These are phyloP conservation scores for Rhipidocladum racemiflorum DNA, from an alignment of 176 grass and related monocot species.

Conservation along the genomic window DNA sequence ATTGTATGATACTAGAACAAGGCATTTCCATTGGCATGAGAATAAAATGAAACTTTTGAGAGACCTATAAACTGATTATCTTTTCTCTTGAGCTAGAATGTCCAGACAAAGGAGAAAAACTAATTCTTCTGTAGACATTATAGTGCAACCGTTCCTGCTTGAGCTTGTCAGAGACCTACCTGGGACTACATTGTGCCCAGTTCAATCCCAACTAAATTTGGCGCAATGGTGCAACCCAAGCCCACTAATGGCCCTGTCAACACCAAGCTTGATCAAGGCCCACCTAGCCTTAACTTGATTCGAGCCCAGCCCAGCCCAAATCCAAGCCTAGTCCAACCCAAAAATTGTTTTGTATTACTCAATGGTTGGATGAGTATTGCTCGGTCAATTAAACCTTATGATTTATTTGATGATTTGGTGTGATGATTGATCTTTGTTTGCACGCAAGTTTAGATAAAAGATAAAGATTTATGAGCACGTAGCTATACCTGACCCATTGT, in stretches of 20 bases:
- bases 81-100: background rate
- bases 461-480: background rate
- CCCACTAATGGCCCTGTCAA: background rate
- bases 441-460: background rate
- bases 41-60: background rate
- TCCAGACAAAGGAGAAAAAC: background rate
- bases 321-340: background rate
- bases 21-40: background rate
- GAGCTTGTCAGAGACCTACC: background rate
- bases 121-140: background rate
- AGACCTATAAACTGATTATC: background rate
- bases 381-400: background rate
- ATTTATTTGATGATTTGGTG: background rate
- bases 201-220: background rate
- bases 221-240: background rate
- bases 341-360: conserved; percentile 5
- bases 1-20: background rate
- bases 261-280: background rate
- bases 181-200: background rate
- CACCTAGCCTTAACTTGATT: background rate
- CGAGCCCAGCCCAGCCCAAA: background rate
- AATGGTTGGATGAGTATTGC: background rate
- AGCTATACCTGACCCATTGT: background rate
- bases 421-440: background rate
- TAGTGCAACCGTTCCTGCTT: background rate